phyloP scores from a whole-genome alignment of 352 stramenopile genomes.

The Phytophthora citricola region DNA sequence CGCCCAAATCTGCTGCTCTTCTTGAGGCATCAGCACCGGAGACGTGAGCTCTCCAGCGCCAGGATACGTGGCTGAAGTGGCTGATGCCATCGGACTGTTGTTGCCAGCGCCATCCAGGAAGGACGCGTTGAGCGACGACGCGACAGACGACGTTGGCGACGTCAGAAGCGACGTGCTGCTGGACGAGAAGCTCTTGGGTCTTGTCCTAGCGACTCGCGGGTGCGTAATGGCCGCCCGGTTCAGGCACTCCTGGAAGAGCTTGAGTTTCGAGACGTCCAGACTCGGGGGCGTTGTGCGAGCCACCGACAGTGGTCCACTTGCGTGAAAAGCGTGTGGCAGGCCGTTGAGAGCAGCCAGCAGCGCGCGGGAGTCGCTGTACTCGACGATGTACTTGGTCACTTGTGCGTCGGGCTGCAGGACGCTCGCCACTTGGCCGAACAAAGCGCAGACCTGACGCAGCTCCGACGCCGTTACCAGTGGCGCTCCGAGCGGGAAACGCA shows the following conservation, averaged over 20 bases:
- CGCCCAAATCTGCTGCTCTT: constrained; percentile 44
- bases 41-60: constrained; percentile 28
- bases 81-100: constrained; percentile 37
- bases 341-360: constrained; percentile 50
- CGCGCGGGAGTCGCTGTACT: constrained; percentile 77
- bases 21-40: constrained; percentile 40
- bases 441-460: constrained; percentile 70
- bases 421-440: constrained; percentile 76
- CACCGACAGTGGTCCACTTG: constrained; percentile 49
- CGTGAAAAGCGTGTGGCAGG: constrained; percentile 40
- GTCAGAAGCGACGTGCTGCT: constrained; percentile 65
- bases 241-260: constrained; percentile 65
- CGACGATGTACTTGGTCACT: constrained; percentile 63
- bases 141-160: constrained; percentile 74
- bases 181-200: constrained; percentile 72
- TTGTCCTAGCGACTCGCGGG: constrained; percentile 23
- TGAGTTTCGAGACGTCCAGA: constrained; percentile 68
- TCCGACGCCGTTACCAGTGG: constrained; percentile 39
- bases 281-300: constrained; percentile 59
- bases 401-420: constrained; percentile 63
- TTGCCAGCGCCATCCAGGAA: constrained; percentile 51
- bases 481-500: constrained; percentile 40
- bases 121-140: constrained; percentile 64
- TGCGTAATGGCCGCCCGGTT: constrained; percentile 25
- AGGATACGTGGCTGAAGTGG: constrained; percentile 35